phyloP scores from a whole-genome alignment of 805 yeast genomes.

The Millerago galiae region DNA sequence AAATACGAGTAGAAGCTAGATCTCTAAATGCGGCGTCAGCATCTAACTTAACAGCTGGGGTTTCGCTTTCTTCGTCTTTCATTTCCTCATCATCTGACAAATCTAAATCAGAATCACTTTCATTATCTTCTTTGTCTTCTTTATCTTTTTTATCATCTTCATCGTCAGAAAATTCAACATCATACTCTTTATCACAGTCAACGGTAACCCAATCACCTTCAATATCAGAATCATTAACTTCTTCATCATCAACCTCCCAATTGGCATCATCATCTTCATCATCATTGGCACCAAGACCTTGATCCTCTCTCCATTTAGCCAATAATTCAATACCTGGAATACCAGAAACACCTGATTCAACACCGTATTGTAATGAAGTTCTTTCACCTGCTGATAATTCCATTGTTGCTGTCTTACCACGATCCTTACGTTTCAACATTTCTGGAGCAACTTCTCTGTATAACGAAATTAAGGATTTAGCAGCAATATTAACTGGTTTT shows the following conservation, averaged over 20 bases:
- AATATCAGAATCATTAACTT: slow-evolving; percentile 46
- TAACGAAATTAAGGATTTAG: slow-evolving; percentile 75
- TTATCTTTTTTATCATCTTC: slow-evolving; percentile 37
- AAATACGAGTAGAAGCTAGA: slow-evolving; percentile 64
- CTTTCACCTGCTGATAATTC: slow-evolving; percentile 61
- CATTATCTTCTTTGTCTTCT: slow-evolving; percentile 31
- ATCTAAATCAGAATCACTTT: slow-evolving; percentile 48
- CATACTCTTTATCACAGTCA: slow-evolving; percentile 73
- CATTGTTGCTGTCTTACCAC: slow-evolving; percentile 90
- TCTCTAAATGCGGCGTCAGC: slow-evolving; percentile 44
- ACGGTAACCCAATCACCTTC: slow-evolving; percentile 93
- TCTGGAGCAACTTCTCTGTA: slow-evolving; percentile 96
- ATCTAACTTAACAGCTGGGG: slow-evolving; percentile 27
- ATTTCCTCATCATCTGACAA: slow-evolving; percentile 28
- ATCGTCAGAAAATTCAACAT: slow-evolving; percentile 46
- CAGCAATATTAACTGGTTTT: slow-evolving; percentile 92
- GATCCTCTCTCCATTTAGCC: slow-evolving; percentile 73
- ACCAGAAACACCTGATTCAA: slow-evolving; percentile 57
- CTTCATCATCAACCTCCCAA: slow-evolving; percentile 47
- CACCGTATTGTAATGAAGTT: slow-evolving; percentile 59
- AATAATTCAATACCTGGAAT: slow-evolving; percentile 90
- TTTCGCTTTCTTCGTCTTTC: slow-evolving; percentile 19
- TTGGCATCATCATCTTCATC: slow-evolving; percentile 58
- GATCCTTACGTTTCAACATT: slow-evolving; percentile 81
- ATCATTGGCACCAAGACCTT: slow-evolving; percentile 47